Base-by-base conservation (phyloP, 495 filamentous ascomycete genomes). In the Penicillium chermesinum region DNA sequence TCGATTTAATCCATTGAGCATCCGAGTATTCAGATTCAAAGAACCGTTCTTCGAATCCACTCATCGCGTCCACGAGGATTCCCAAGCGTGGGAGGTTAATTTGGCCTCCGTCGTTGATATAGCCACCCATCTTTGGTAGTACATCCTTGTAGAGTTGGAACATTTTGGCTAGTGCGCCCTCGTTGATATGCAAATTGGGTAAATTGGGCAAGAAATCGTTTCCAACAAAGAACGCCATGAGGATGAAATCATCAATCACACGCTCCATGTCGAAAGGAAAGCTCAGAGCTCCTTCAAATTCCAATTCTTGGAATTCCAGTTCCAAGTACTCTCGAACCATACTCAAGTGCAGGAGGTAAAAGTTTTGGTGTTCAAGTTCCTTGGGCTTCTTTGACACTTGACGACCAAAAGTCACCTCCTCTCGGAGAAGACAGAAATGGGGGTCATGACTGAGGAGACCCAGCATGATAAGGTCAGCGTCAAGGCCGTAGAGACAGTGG, bases 191-290 rank as follows among this genome's bases (percentile, higher is more conserved):
- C 50, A 99, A 71, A 53, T 94, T 88, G 2, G 94, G 94, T 42
- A 99, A 73, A 69, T 97, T 96, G 3, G 94, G 94, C 58, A 99
- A 78, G 69, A 99, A 99, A 70, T 99, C 94, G 65, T 99, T 99
- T 63, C 94, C 94, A 62, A 99, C 89, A 62, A 99, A 99, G 73
- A 99, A 99, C 22, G 89, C 91, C 88, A 99, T 95, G 35, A 99
- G 79, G 61, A 99, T 97, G 67, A 99, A 97, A 73, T 99, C 93
- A 58, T 99, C 94, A 67, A 99, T 96, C 53, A 97, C 81, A 50
- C 86, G 82, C 66, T 99, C 94, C 85, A 97, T 86, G 56, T 99
- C 87, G 60, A 93, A 98, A 17, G 79, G 73, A 54, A 96, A 88
- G 21, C 71, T 74, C 59, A 96, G 75, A 52, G 72, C 76, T 17